Evolutionary conservation across 1,284 basidiomycete species (phyloP).

Genomic region (Schizophyllum amplum): DNA sequence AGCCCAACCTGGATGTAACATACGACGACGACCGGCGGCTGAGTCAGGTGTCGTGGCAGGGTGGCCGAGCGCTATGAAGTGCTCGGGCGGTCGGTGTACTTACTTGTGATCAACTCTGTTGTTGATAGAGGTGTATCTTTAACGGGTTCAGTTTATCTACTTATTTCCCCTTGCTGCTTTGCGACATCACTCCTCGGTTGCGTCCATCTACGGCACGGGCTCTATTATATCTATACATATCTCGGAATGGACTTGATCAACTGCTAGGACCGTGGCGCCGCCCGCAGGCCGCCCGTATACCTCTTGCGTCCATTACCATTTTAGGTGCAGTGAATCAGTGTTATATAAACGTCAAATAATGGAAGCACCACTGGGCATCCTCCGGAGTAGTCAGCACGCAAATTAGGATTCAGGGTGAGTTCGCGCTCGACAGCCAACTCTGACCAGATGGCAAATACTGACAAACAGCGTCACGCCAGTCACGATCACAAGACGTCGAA

Average conservation of each 20-base stretch:
- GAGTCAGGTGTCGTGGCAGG: conserved; percentile 33
- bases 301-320: not conserved
- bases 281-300: too few relatives aligned
- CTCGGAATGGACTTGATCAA: not conserved
- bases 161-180: not conserved
- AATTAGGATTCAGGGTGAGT: too few relatives aligned
- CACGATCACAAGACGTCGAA: too few relatives aligned
- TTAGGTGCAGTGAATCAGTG: too few relatives aligned
- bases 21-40: conserved; percentile 20
- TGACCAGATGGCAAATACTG: too few relatives aligned
- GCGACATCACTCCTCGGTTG: not conserved
- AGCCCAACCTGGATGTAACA: not conserved
- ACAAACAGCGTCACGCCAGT: too few relatives aligned
- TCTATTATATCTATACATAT: not conserved
- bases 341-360: too few relatives aligned
- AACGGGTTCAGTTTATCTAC: not conserved
- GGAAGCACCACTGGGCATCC: too few relatives aligned
- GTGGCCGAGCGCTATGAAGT: conserved; percentile 32
- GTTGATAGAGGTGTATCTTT: conserved; percentile 6
- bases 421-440: too few relatives aligned
- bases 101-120: not conserved
- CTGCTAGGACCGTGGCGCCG: not conserved
- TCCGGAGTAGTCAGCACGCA: too few relatives aligned
- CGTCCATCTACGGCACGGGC: not conserved
- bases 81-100: not conserved